A percentile compares a stretch with the other conserved stretches of the same genome.
These are phyloP conservation scores for Hymenoscyphus scutula DNA, from an alignment of 2,329 filamentous ascomycete genomes.

Conservation along the genomic window DNA sequence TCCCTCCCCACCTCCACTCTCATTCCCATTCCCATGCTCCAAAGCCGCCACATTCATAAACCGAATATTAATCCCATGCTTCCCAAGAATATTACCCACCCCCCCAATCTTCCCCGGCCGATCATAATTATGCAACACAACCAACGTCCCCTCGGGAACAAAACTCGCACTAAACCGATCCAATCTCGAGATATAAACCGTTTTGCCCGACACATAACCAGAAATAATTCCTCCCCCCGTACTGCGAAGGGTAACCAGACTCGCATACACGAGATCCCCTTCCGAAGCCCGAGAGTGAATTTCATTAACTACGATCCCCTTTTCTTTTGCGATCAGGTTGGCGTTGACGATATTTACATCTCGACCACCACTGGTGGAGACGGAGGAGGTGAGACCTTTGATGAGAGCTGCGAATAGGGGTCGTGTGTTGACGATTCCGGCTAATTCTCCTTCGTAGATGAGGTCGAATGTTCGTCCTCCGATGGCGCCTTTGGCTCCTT, in stretches of 20 bases:
- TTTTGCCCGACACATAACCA: constrained; percentile 64
- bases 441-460: constrained; percentile 73
- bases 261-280: constrained; percentile 63
- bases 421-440: constrained; percentile 69
- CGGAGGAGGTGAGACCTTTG: constrained; percentile 69
- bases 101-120: constrained; percentile 79
- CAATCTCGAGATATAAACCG: constrained; percentile 68
- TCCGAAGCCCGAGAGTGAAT: constrained; percentile 60
- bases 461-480: constrained; percentile 70
- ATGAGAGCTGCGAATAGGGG: constrained; percentile 76
- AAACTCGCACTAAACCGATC: constrained; percentile 74
- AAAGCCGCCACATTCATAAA: constrained; percentile 73
- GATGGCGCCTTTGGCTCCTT: constrained; percentile 27
- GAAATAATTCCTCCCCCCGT: constrained; percentile 50
- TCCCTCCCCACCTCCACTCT: constrained; percentile 36
- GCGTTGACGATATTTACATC: constrained; percentile 85
- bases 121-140: constrained; percentile 82
- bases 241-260: constrained; percentile 63
- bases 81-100: constrained; percentile 69
- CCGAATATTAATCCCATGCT: constrained; percentile 71
- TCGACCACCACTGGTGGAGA: constrained; percentile 62
- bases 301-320: constrained; percentile 76
- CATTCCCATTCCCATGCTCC: constrained; percentile 25
- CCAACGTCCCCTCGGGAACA: constrained; percentile 66
- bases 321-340: constrained; percentile 69